Evolutionary conservation across 768 basidiomycete species (phyloP), one percentile per base, ranked within the genome.

Genomic region (Russula virescens): DNA sequence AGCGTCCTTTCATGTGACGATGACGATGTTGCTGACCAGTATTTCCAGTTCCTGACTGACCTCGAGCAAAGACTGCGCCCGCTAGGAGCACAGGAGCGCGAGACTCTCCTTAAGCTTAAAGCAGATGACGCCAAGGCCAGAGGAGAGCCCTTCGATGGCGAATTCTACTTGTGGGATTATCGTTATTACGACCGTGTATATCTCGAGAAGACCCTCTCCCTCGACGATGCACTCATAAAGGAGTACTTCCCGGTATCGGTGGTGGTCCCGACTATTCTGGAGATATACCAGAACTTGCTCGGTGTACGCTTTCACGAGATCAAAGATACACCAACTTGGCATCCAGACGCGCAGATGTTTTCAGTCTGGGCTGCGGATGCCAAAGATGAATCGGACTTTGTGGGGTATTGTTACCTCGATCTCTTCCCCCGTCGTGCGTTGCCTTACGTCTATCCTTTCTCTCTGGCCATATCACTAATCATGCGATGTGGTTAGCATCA

Each of bases 361-460:
- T 76, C 88, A 1, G 91, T 94, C 5, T 94, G 92, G 93, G 86
- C 89, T 68, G 84, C 84, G 56, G 84, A 82, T 62, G 86, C 88
- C 21, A 86, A 82, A 55, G 84, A 86, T 65, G 83, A 78, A 66
- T 78, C 83, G 0, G 88, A 79, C 26, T 94, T 94, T 69, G 71
- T 94, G 21, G 93, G 93, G 2, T 88, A 91, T 73, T 89, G 89
- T 71, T 91, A 91, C 69, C 86, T 94, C 31, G 93, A 95, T 69
- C 80, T 95, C 46, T 93, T 88, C 79, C 91, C 91, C 59, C 84
- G 91, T 25, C 81, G 90, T 89, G 71, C 13, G 75, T 74, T 43
- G 35, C 34, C 28, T n/a, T n/a, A n/a, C n/a, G n/a, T n/a, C n/a
- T 42, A 46, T 60, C 38, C 56, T 64, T 42, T 35, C 31, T 54